phyloP scores from a whole-genome alignment of 768 basidiomycete genomes.

The Albatrellus ellisii region DNA sequence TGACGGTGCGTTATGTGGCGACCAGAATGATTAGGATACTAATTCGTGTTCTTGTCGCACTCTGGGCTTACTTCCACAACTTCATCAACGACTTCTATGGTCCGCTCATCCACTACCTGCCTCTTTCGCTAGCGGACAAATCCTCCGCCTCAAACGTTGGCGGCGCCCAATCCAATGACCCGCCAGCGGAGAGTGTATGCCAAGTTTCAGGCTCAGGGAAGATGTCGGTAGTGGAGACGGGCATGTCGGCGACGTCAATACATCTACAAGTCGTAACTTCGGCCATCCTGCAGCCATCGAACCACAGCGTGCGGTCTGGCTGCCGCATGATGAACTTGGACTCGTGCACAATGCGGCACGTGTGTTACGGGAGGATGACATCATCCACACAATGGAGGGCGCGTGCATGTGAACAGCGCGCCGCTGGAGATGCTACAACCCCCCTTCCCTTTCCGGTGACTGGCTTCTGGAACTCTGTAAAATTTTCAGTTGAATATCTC shows the following conservation, averaged over 20 bases:
- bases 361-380: conserved; percentile 36
- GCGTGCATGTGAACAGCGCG: background rate
- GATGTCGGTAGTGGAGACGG: no score
- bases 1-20: conserved; percentile 49
- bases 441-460: no score
- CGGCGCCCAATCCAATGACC: no score
- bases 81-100: conserved; percentile 68
- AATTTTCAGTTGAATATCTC: no score
- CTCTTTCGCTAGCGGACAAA: conserved; percentile 66
- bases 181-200: no score
- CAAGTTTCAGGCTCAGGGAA: no score
- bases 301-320: conserved; percentile 41
- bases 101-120: conserved; percentile 63
- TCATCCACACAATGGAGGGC: conserved; percentile 28
- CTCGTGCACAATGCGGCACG: conserved; percentile 50
- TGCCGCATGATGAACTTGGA: conserved; percentile 59
- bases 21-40: background rate
- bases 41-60: background rate
- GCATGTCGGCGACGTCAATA: no score
- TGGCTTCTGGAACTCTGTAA: no score
- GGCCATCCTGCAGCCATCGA: conserved; percentile 26
- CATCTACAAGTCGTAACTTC: no score
- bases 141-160: no score
- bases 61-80: conserved; percentile 58
- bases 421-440: no score